phyloP scores from a whole-genome alignment of 352 stramenopile species.

The Phytophthora macrochlamydospora region DNA sequence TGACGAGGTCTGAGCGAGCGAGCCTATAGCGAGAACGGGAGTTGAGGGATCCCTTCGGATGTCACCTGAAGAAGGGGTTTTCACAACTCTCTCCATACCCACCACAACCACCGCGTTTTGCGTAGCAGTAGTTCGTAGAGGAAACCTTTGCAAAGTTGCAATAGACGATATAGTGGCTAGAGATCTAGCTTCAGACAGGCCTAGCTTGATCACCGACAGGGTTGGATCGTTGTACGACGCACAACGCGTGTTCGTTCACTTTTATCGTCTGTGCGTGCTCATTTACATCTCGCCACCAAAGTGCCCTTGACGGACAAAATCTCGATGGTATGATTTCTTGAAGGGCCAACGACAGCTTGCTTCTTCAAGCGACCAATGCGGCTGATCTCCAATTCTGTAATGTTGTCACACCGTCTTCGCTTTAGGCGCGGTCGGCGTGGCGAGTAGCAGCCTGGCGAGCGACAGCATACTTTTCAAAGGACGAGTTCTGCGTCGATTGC shows the following conservation, averaged over 20 bases:
- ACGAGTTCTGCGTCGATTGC: slow-evolving; percentile 44
- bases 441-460: slow-evolving; percentile 44
- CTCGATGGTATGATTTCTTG: background rate
- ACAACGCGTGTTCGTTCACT: background rate
- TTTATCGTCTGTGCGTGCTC: slow-evolving; percentile 19
- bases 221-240: background rate
- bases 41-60: slow-evolving; percentile 49
- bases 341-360: too few relatives aligned
- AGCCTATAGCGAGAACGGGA: slow-evolving; percentile 41
- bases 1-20: slow-evolving; percentile 31
- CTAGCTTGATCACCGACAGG: background rate
- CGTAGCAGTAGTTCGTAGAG: background rate
- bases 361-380: background rate
- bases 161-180: background rate
- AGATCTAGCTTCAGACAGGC: background rate
- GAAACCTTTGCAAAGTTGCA: too few relatives aligned
- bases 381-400: slow-evolving; percentile 24
- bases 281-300: slow-evolving; percentile 22
- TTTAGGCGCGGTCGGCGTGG: slow-evolving; percentile 57
- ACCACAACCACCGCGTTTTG: slow-evolving; percentile 22
- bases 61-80: slow-evolving; percentile 46
- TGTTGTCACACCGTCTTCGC: slow-evolving; percentile 11
- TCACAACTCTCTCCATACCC: slow-evolving; percentile 47
- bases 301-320: background rate
- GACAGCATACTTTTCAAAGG: slow-evolving; percentile 77